Base-by-base conservation (phyloP, 2,329 filamentous ascomycete genomes). In the Lecanoromycetidae sp. region DNA sequence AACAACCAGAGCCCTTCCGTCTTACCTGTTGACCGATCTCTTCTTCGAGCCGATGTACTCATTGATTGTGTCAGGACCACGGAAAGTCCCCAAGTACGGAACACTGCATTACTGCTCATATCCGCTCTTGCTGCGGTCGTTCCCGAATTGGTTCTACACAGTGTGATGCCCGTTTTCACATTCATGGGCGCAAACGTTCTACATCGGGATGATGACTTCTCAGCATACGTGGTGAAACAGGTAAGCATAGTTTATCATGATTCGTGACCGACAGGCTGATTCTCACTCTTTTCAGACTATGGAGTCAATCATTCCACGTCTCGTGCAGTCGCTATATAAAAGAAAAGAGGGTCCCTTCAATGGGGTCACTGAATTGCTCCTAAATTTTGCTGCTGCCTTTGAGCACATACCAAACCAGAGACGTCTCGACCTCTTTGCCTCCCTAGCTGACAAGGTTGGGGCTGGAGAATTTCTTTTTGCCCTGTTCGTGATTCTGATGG, bases 91-190 rank as follows among this genome's bases (percentile, higher is more conserved):
- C 87, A 94, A 54, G 87, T 98, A 5, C 93, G 96, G 61, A 95
- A 94, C 60, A 80, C 83, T 5, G 88, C 91, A 3, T 72, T 98
- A 12, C 76, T 96, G 7, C 71, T 98, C 22, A 85, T 96, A 49
- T 87, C 90, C 20, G 83, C 80, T 48, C 72, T 98, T 33, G 90
- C 91, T 19, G 82, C 82, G 32, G 84, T 88, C 55, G 86, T 87
- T 0, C 91, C 93, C 0, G 88, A 94, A 61, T 70, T 94, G 39
- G 86, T 98, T 3, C 73, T 98, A 48, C 90, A 98, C 66, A 95
- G 87, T 57, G 86, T 98, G 45, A 98, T 98, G 91, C 91, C 91
- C 10, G 90, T 98, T 44, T 98, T 98, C 67, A 96, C 91, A 0
- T 95, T 96, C 61, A 95, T 96, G 82, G 87, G 90, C 34, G 84